Conservation (phyloP, 441 rosid genomes). For the Populus hybrid region DNA sequence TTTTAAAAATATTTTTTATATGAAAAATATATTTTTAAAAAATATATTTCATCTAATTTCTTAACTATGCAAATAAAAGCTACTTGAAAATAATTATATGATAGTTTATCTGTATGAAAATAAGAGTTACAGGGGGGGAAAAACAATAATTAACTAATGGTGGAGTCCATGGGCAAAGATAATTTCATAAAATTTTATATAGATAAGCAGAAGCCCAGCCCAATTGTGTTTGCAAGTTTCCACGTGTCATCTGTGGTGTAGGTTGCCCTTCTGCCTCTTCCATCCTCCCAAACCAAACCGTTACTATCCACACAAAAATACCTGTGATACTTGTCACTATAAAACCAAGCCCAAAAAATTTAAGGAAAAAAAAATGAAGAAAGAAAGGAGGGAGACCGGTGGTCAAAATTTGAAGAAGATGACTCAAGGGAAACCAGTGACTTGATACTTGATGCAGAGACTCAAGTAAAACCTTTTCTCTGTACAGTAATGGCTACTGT, state of each 20-base stretch:
- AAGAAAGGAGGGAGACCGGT: neutral
- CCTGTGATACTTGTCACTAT: slow-evolving; percentile 42
- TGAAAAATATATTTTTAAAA: no score
- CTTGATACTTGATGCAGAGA: slow-evolving; percentile 1
- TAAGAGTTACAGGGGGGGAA: no score
- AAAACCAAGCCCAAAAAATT: neutral
- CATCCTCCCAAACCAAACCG: neutral
- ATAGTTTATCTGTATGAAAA: no score
- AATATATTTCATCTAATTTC: no score
- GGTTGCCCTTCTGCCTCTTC: slow-evolving; percentile 19
- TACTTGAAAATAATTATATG: no score
- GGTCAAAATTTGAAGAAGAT: slow-evolving; percentile 32
- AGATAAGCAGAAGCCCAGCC: neutral
- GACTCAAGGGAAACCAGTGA: slow-evolving; percentile 7
- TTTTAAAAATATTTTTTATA: no score
- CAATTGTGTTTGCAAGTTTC: neutral
- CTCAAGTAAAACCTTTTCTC: slow-evolving; percentile 1
- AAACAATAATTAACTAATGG: no score
- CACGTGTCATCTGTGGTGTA: slow-evolving; percentile 25
- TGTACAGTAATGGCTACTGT: slow-evolving; percentile 49
- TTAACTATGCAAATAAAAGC: no score
- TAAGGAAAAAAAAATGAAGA: neutral
- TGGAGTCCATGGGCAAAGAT: no score
- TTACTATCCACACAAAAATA: slow-evolving; percentile 36
- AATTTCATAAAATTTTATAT: neutral